These are phyloP conservation scores for Phaeosphaeriaceae sp. DNA, from an alignment of 2,329 filamentous ascomycete genomes.

Conservation along the genomic window DNA sequence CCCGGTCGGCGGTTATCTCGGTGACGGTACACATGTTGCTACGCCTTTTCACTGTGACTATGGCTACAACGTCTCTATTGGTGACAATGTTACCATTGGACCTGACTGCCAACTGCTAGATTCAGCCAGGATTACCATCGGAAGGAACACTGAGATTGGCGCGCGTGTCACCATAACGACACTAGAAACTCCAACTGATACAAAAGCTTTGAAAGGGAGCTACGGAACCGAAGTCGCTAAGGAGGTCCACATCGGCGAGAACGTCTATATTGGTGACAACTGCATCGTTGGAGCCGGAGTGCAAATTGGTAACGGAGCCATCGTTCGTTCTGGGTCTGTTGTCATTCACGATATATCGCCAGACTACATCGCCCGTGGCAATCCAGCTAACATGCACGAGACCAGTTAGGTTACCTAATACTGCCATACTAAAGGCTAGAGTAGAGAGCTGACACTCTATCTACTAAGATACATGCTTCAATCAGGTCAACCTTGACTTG, in stretches of 20 bases:
- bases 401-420: too few species aligned
- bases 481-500: too few species aligned
- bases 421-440: too few species aligned
- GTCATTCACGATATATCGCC: slow-evolving; percentile 60
- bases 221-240: slow-evolving; percentile 74
- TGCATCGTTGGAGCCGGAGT: slow-evolving; percentile 66
- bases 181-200: slow-evolving; percentile 73
- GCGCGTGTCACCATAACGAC: slow-evolving; percentile 88
- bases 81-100: slow-evolving; percentile 81
- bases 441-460: too few species aligned
- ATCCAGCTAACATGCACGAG: slow-evolving; percentile 42
- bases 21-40: slow-evolving; percentile 79
- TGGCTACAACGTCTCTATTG: slow-evolving; percentile 91
- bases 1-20: slow-evolving; percentile 62
- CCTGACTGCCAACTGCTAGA: slow-evolving; percentile 87
- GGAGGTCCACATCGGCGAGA: slow-evolving; percentile 77
- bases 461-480: too few species aligned
- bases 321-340: slow-evolving; percentile 61
- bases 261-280: slow-evolving; percentile 69
- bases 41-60: slow-evolving; percentile 93
- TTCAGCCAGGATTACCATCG: slow-evolving; percentile 81
- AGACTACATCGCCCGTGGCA: slow-evolving; percentile 55
- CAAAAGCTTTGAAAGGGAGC: slow-evolving; percentile 74
- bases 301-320: slow-evolving; percentile 60
- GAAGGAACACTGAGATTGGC: slow-evolving; percentile 72